phyloP scores from a whole-genome alignment of 2,329 filamentous ascomycete species.

The Aphanoascus verrucosus region DNA sequence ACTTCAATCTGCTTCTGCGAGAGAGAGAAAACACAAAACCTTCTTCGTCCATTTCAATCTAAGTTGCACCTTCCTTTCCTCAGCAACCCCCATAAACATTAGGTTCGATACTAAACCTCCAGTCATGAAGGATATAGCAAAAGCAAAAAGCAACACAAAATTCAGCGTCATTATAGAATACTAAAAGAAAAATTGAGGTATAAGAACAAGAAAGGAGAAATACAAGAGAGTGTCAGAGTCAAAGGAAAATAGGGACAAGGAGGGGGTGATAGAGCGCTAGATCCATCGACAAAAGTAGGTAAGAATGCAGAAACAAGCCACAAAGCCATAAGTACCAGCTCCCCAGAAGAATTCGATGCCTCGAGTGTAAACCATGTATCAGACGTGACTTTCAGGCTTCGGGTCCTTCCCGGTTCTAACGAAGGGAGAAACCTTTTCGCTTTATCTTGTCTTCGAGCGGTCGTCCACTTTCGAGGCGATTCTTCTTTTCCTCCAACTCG shows the following conservation, averaged over 20 bases:
- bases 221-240: slow-evolving; percentile 27
- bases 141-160: slow-evolving; percentile 4
- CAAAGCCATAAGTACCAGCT: slow-evolving; percentile 7
- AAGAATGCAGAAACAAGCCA: slow-evolving; percentile 11
- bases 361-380: slow-evolving; percentile 10
- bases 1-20: not conserved
- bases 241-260: slow-evolving; percentile 19
- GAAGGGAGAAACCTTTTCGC: slow-evolving; percentile 98
- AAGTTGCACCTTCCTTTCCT: slow-evolving; percentile 2
- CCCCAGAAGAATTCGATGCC: slow-evolving; percentile 3
- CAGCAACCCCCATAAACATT: slow-evolving; percentile 17
- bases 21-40: not conserved
- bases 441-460: slow-evolving; percentile 96
- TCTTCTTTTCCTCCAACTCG: slow-evolving; percentile 98
- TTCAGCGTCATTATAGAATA: slow-evolving; percentile 15
- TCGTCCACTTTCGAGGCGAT: slow-evolving; percentile 83
- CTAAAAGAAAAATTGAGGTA: slow-evolving; percentile 24
- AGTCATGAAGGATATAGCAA: slow-evolving; percentile 9
- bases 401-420: slow-evolving; percentile 45
- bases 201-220: slow-evolving; percentile 23
- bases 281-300: slow-evolving; percentile 13
- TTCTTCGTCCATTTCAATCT: slow-evolving; percentile 1
- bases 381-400: slow-evolving; percentile 17
- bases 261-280: slow-evolving; percentile 18
- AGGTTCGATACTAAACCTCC: slow-evolving; percentile 22